phyloP scores from a whole-genome alignment of 2,329 filamentous ascomycete genomes.

The Cytospora leucostoma region DNA sequence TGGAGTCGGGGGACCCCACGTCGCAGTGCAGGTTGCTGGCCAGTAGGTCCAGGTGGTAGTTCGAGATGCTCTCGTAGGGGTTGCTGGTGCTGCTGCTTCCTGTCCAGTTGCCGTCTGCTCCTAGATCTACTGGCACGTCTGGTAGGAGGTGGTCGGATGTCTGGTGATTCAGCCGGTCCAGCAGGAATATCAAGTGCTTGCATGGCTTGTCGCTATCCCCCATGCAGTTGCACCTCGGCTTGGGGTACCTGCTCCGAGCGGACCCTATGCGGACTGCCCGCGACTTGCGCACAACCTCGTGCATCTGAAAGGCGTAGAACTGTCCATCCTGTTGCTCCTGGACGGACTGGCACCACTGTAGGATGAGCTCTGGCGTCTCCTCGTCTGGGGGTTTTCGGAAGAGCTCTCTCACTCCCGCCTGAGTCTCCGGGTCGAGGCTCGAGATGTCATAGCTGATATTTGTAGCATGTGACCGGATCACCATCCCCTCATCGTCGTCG shows the following conservation, averaged over 20 bases:
- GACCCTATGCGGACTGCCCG: conserved; percentile 53
- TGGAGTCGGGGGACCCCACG: conserved; percentile 38
- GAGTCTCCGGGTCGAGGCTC: conserved; percentile 41
- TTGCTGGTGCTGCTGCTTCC: conserved; percentile 45
- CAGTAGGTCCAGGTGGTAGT: conserved; percentile 53
- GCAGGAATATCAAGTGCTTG: conserved; percentile 56
- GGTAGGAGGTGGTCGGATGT: conserved; percentile 40
- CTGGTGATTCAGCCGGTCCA: conserved; percentile 54
- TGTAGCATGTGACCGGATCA: conserved; percentile 39
- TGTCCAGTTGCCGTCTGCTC: conserved; percentile 44
- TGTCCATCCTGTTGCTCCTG: conserved; percentile 37
- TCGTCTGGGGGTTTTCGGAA: conserved; percentile 38
- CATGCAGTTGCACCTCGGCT: conserved; percentile 51
- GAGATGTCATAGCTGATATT: conserved; percentile 43
- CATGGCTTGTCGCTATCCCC: conserved; percentile 42
- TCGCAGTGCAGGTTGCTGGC: conserved; percentile 55
- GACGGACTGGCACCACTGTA: conserved; percentile 52
- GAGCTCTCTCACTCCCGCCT: conserved; percentile 45
- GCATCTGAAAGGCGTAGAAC: conserved; percentile 58
- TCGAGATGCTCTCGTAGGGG: conserved; percentile 51
- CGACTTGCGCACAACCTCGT: conserved; percentile 49
- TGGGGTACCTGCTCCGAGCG: conserved; percentile 41
- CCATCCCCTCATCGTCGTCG: conserved; percentile 21
- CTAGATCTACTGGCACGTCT: conserved; percentile 36
- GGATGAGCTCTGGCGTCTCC: conserved; percentile 50